Percentiles rank a stretch among this genome's conserved stretches.
These are phyloP conservation scores for Fomitiporia mediterranea DNA, from an alignment of 1,284 basidiomycete genomes.

Conservation along the genomic window DNA sequence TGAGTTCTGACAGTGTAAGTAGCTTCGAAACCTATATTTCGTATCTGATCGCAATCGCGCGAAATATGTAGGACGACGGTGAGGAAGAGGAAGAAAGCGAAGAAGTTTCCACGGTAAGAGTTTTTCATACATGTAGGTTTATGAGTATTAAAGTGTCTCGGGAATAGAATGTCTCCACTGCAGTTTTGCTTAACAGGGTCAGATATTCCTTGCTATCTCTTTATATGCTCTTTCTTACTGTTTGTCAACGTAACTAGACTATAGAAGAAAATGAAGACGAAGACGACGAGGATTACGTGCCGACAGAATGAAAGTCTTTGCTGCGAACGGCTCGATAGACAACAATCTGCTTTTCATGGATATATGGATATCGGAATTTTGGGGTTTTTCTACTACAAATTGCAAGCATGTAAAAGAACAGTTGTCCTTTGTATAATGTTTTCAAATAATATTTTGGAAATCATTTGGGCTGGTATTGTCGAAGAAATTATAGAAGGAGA, in stretches of 20 bases:
- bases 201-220: background rate
- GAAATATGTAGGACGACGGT: background rate
- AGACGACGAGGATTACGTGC: constrained; percentile 1
- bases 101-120: background rate
- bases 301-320: background rate
- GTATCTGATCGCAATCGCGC: background rate
- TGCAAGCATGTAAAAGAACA: too few species aligned
- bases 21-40: background rate
- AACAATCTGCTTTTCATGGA: too few species aligned
- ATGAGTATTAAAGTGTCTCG: too few species aligned
- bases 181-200: background rate
- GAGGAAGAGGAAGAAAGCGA: constrained; percentile 5
- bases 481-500: too few species aligned
- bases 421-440: too few species aligned
- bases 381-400: too few species aligned
- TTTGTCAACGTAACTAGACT: background rate
- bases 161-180: background rate
- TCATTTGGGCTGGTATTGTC: too few species aligned
- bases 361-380: too few species aligned
- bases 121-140: too few species aligned
- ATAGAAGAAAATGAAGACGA: background rate
- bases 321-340: background rate
- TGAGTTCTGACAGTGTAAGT: background rate
- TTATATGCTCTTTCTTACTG: background rate
- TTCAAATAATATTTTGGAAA: too few species aligned